These are phyloP conservation scores for Lipomyces sp. DNA, from an alignment of 805 yeast species.

Conservation along the genomic window DNA sequence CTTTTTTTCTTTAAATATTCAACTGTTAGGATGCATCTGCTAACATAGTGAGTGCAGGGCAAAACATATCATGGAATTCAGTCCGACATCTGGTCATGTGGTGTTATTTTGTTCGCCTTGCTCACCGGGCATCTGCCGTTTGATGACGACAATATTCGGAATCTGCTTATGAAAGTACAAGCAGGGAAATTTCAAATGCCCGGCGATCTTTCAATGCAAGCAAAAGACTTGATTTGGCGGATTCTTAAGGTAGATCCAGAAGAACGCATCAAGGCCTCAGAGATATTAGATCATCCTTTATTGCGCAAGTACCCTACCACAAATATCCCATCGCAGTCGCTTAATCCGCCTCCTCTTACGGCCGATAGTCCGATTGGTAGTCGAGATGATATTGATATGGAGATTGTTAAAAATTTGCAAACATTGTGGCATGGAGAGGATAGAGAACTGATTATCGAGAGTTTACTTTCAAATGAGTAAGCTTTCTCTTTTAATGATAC, in stretches of 20 bases:
- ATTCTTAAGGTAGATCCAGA: conserved; percentile 83
- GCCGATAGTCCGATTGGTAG: conserved; percentile 39
- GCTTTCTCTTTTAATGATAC: no score
- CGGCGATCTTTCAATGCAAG: conserved; percentile 70
- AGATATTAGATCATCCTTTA: conserved; percentile 77
- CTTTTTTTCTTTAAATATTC: neutral
- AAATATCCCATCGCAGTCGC: conserved; percentile 7
- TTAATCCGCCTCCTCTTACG: conserved; percentile 28
- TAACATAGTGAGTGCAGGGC: conserved; percentile 44
- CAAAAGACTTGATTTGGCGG: conserved; percentile 74
- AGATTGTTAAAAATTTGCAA: conserved; percentile 69
- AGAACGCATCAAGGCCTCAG: conserved; percentile 72
- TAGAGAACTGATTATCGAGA: conserved; percentile 49
- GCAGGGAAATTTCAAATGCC: conserved; percentile 86
- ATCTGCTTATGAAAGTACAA: conserved; percentile 83
- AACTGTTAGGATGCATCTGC: neutral
- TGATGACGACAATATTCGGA: conserved; percentile 92
- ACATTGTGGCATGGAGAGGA: conserved; percentile 80
- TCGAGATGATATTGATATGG: conserved; percentile 60
- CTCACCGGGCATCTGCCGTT: conserved; percentile 94
- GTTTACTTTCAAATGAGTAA: conserved; percentile 48
- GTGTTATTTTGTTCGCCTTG: conserved; percentile 88
- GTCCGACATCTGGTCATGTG: conserved; percentile 91
- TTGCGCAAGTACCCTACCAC: conserved; percentile 60
- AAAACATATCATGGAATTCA: conserved; percentile 94